Percentiles rank a stretch among this genome's conserved stretches.
Conservation (phyloP, 1,139 yeast species). For the Suhomyces guaymorum region DNA sequence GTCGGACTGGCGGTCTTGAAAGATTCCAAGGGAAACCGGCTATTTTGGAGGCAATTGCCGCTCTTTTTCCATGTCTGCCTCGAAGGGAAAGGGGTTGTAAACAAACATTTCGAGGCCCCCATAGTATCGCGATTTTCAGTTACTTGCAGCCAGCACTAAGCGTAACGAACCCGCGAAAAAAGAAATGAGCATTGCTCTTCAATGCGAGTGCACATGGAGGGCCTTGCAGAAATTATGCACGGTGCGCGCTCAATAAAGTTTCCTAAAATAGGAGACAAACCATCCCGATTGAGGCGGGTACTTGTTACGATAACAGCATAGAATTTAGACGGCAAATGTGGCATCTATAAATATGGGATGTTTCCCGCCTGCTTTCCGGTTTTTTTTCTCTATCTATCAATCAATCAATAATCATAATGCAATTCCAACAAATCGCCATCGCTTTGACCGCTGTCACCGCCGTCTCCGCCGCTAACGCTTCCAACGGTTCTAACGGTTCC, state of each 20-base stretch:
- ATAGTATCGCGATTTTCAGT: neutral
- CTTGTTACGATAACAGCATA: slow-evolving; percentile 9
- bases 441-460: slow-evolving; percentile 47
- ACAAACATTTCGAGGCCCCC: neutral
- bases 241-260: slow-evolving; percentile 12
- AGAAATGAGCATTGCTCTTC: slow-evolving; percentile 6
- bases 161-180: slow-evolving; percentile 4
- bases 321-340: slow-evolving; percentile 9
- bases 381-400: slow-evolving; percentile 6
- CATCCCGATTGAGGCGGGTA: slow-evolving; percentile 14
- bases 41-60: no score
- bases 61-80: no score
- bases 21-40: neutral
- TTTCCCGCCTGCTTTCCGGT: slow-evolving; percentile 2
- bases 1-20: neutral
- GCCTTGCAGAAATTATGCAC: slow-evolving; percentile 9
- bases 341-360: slow-evolving; percentile 13
- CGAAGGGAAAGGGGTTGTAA: neutral
- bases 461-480: slow-evolving; percentile 43
- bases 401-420: slow-evolving; percentile 30
- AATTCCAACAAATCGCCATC: slow-evolving; percentile 44
- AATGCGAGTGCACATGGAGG: slow-evolving; percentile 2
- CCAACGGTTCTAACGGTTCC: slow-evolving; percentile 34
- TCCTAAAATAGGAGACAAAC: slow-evolving; percentile 13
- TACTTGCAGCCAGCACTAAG: neutral